phyloP scores from a whole-genome alignment of 441 rosid genomes.

The Daphne laureola region DNA sequence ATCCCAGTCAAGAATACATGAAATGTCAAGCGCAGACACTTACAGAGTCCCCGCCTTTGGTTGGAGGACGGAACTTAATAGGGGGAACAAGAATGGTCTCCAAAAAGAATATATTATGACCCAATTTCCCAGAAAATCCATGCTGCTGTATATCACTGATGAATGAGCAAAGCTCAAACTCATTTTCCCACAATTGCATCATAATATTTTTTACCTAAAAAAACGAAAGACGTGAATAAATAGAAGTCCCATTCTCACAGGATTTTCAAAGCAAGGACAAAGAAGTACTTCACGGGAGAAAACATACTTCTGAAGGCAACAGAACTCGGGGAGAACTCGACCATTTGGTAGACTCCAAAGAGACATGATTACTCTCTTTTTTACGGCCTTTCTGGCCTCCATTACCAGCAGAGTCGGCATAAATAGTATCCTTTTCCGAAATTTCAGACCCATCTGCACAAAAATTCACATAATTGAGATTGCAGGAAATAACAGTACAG shows the following conservation, averaged over 20 bases:
- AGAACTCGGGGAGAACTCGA: conserved; percentile 34
- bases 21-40: conserved; percentile 11
- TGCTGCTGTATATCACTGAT: conserved; percentile 71
- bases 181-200: conserved; percentile 80
- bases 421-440: conserved; percentile 16
- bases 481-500: too few species aligned
- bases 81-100: conserved; percentile 83
- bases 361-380: conserved; percentile 18
- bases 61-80: conserved; percentile 79
- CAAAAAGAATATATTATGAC: conserved; percentile 67
- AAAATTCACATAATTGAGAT: conserved; percentile 10
- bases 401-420: conserved; percentile 21
- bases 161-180: conserved; percentile 65
- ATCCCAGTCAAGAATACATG: too few species aligned
- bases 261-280: conserved; percentile 7
- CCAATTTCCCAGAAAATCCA: conserved; percentile 35
- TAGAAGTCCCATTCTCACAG: background rate
- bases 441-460: conserved; percentile 21
- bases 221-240: conserved; percentile 5
- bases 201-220: conserved; percentile 55
- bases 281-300: conserved; percentile 11
- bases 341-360: conserved; percentile 31
- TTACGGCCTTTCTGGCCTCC: conserved; percentile 21
- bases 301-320: conserved; percentile 69
- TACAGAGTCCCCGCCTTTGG: conserved; percentile 83